These are phyloP conservation scores for Pouteria glomerata DNA, from an alignment of 148 eudicot genomes.

Conservation along the genomic window DNA sequence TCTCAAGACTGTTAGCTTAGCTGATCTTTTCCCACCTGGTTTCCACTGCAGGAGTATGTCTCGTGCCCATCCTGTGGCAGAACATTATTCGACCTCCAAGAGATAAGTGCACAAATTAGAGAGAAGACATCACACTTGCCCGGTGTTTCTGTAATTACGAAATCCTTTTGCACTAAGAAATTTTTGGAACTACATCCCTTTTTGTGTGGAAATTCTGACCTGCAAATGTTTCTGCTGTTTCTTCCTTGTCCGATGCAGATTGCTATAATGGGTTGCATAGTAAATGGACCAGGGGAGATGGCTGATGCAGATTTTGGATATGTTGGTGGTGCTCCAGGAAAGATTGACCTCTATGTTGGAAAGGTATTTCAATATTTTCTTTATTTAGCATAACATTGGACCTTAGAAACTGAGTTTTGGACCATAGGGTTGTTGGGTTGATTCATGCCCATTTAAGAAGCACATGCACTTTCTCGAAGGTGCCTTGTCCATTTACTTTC, in stretches of 20 bases:
- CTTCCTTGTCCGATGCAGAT: constrained; percentile 43
- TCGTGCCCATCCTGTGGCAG: constrained; percentile 99
- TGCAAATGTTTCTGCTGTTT: neutral
- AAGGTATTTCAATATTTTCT: constrained; percentile 41
- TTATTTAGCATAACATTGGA: neutral
- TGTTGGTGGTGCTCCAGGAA: constrained; percentile 98
- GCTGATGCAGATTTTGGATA: constrained; percentile 99
- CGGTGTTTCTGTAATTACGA: constrained; percentile 85
- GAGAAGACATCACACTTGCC: constrained; percentile 97
- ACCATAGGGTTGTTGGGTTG: no score
- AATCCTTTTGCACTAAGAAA: constrained; percentile 12
- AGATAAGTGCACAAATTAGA: constrained; percentile 86
- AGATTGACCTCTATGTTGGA: constrained; percentile 94
- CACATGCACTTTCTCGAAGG: no score
- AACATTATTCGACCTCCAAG: constrained; percentile 94
- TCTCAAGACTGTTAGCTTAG: neutral
- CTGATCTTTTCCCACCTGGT: neutral
- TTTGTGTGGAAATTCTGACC: neutral
- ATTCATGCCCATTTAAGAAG: no score
- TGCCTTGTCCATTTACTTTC: no score
- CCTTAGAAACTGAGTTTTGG: no score
- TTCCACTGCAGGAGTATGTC: constrained; percentile 72
- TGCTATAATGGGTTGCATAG: constrained; percentile 99
- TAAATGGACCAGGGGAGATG: constrained; percentile 99
- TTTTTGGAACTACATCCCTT: neutral